phyloP scores from a whole-genome alignment of 2,329 filamentous ascomycete species.

The Beauveria scarabaeidicola region DNA sequence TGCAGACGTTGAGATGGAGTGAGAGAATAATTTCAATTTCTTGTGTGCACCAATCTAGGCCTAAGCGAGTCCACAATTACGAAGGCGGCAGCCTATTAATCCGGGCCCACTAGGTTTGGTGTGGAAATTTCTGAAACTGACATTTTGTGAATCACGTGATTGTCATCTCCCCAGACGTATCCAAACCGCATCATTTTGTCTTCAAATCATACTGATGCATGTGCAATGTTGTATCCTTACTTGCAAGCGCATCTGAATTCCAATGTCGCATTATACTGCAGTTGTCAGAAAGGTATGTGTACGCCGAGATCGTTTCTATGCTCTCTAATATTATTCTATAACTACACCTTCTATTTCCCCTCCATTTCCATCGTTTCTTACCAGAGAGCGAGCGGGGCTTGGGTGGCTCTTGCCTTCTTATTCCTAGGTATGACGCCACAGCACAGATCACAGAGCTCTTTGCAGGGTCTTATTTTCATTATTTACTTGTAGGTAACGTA shows the following conservation, averaged over 20 bases:
- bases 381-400: background rate
- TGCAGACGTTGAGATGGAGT: constrained; percentile 30
- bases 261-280: no score
- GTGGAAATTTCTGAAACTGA: background rate
- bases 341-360: no score
- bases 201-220: background rate
- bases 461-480: background rate
- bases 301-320: no score
- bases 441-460: background rate
- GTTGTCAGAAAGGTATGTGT: no score
- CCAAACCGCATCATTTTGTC: background rate
- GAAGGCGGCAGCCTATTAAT: constrained; percentile 21
- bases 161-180: background rate
- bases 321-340: no score
- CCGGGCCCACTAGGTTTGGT: constrained; percentile 17
- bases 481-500: background rate
- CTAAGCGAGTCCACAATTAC: constrained; percentile 28
- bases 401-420: background rate
- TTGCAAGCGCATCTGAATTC: no score
- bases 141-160: constrained; percentile 16
- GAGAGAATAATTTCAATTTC: constrained; percentile 32
- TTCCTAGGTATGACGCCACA: background rate
- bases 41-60: constrained; percentile 32
- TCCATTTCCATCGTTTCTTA: background rate
- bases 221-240: no score